A percentile compares a stretch with the other conserved stretches of the same genome.
Conservation (phyloP, 2,329 filamentous ascomycete genomes). For the Colletotrichum costaricense region DNA sequence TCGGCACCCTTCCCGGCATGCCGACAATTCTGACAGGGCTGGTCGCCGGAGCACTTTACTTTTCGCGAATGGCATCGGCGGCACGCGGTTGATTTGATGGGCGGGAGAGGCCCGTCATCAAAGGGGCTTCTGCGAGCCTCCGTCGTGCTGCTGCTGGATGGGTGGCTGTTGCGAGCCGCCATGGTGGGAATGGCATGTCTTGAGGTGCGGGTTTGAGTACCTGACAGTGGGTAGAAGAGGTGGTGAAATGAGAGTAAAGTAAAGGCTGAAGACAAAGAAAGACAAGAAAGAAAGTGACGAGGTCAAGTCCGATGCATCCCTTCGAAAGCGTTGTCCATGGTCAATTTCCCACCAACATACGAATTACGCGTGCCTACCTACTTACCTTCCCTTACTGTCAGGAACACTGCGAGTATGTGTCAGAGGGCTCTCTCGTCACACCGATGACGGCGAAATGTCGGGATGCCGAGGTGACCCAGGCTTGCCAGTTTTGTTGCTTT, state of each 20-base stretch:
- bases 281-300: background rate
- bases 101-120: constrained; percentile 33
- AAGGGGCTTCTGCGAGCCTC: constrained; percentile 22
- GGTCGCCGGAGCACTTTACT: constrained; percentile 48
- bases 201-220: too few relatives aligned
- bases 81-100: constrained; percentile 37
- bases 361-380: too few relatives aligned
- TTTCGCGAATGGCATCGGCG: constrained; percentile 48
- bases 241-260: too few relatives aligned
- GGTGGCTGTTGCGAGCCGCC: constrained; percentile 30
- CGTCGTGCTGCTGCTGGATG: constrained; percentile 12
- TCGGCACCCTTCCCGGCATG: constrained; percentile 44
- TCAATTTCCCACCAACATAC: background rate
- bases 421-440: constrained; percentile 2
- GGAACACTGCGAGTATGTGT: constrained; percentile 7
- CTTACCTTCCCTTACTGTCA: too few relatives aligned
- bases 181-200: constrained; percentile 9
- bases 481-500: background rate
- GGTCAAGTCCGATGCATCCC: background rate
- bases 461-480: constrained; percentile 27
- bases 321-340: background rate
- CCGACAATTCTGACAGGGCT: constrained; percentile 46
- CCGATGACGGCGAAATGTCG: constrained; percentile 34
- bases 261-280: too few relatives aligned
- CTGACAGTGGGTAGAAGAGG: too few relatives aligned